Evolutionary conservation across 2,329 filamentous ascomycete species (phyloP).

Genomic region (Claviceps maximensis): DNA sequence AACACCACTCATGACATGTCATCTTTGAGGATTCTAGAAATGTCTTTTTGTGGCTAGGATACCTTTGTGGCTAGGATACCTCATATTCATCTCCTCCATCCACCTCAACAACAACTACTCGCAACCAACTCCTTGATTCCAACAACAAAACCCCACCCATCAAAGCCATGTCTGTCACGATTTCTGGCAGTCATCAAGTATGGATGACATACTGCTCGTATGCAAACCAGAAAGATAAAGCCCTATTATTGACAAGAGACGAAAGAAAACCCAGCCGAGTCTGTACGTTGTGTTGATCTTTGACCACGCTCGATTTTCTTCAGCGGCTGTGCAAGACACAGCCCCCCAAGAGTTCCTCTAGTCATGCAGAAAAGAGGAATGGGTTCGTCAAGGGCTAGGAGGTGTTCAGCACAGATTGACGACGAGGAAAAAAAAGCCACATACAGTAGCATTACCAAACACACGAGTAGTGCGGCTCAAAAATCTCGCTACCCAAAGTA

Average conservation of each 20-base stretch:
- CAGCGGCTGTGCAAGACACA: background rate
- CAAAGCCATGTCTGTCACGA: background rate
- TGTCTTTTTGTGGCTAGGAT: conserved; percentile 1
- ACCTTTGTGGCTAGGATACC: conserved; percentile 2
- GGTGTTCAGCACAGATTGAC: background rate
- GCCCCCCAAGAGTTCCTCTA: background rate
- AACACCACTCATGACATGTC: conserved; percentile 2
- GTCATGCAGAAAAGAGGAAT: background rate
- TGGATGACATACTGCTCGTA: background rate
- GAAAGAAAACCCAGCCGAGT: background rate
- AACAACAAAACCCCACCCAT: background rate
- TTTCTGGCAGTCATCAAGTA: background rate
- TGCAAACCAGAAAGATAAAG: background rate
- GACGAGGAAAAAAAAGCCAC: background rate
- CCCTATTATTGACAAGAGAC: conserved; percentile 1
- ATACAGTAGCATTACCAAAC: background rate
- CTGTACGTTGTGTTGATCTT: background rate
- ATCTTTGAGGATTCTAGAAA: conserved; percentile 5
- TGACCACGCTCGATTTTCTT: background rate
- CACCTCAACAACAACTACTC: background rate
- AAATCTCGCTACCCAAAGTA: conserved; percentile 3
- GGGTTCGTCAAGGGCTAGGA: background rate
- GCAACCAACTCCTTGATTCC: conserved; percentile 1
- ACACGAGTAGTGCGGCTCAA: background rate
- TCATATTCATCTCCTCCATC: background rate